Percentiles rank a stretch among this genome's conserved stretches.
phyloP scores from a whole-genome alignment of 2,329 filamentous ascomycete species.

The Pseudovirgaria hyperparasitica region DNA sequence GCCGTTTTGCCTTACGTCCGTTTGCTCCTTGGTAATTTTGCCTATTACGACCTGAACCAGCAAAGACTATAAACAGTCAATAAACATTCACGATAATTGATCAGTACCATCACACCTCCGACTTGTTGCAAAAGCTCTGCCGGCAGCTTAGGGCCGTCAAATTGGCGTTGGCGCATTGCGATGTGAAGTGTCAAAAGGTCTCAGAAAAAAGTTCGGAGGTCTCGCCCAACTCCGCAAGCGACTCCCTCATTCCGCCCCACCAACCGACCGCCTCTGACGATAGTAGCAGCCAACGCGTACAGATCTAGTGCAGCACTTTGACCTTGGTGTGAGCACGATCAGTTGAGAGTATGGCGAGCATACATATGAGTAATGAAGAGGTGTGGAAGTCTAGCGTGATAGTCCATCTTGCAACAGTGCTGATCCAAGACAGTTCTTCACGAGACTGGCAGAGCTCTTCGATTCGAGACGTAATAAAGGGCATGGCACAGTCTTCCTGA shows the following conservation, averaged over 20 bases:
- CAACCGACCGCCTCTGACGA: slow-evolving; percentile 1
- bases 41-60: slow-evolving; percentile 14
- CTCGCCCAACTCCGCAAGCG: slow-evolving; percentile 13
- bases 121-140: slow-evolving; percentile 32
- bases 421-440: slow-evolving; percentile 51
- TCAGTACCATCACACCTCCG: slow-evolving; percentile 16
- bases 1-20: slow-evolving; percentile 52
- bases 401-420: background rate
- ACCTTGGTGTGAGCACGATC: no score
- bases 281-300: no score
- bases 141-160: slow-evolving; percentile 32
- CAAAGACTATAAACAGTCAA: no score
- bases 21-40: slow-evolving; percentile 46
- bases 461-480: slow-evolving; percentile 51
- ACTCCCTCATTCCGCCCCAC: slow-evolving; percentile 10
- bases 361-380: slow-evolving; percentile 49
- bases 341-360: slow-evolving; percentile 30
- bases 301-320: no score
- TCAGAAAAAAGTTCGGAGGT: slow-evolving; percentile 18
- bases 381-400: slow-evolving; percentile 23
- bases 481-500: slow-evolving; percentile 62
- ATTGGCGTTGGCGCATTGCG: slow-evolving; percentile 23
- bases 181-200: slow-evolving; percentile 7
- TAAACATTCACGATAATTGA: slow-evolving; percentile 1
- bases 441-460: slow-evolving; percentile 55